These are phyloP conservation scores for Gossypium gossypioides DNA, from an alignment of 441 rosid species.

Conservation along the genomic window DNA sequence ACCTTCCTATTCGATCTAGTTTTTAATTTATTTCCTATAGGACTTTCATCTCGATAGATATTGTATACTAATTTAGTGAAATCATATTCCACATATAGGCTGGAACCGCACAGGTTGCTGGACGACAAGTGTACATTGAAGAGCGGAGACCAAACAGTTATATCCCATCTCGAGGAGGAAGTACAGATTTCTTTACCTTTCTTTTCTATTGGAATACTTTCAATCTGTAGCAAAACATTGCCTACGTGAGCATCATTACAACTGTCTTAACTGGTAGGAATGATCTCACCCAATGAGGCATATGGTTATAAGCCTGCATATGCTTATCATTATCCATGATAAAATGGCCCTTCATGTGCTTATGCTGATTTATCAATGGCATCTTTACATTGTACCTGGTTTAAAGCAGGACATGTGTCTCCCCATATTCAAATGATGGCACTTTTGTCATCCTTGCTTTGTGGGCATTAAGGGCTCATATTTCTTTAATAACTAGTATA, in stretches of 20 bases:
- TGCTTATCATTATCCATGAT: background rate
- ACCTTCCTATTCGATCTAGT: too few species aligned
- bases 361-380: background rate
- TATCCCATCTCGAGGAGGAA: constrained; percentile 51
- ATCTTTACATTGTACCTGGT: background rate
- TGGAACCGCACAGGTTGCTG: constrained; percentile 41
- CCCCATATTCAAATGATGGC: background rate
- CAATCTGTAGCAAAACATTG: background rate
- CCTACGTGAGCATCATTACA: background rate
- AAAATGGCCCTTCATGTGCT: background rate
- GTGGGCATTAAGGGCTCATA: too few species aligned
- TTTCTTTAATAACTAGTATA: too few species aligned
- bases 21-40: background rate
- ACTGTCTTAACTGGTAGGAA: background rate
- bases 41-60: background rate
- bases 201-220: background rate
- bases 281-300: background rate
- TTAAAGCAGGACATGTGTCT: background rate
- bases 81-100: constrained; percentile 27
- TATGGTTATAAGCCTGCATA: background rate
- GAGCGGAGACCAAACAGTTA: constrained; percentile 58
- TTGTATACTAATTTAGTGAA: background rate
- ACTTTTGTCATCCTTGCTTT: too few species aligned
- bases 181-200: constrained; percentile 25
- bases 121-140: constrained; percentile 59